Base-by-base conservation (phyloP, 352 stramenopile genomes). In the Stramenopiles sp. region DNA sequence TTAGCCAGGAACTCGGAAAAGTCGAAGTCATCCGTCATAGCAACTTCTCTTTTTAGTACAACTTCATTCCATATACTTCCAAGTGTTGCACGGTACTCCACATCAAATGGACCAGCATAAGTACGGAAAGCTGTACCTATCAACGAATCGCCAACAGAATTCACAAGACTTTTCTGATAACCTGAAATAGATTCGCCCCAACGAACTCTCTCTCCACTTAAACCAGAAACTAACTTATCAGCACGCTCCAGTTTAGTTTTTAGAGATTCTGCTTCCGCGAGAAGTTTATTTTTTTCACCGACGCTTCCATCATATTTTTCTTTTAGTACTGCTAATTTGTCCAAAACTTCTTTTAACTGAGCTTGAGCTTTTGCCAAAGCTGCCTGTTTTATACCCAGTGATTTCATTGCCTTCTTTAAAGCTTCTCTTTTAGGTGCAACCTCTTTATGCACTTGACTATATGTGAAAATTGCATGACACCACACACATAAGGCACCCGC, bases 91-190 rank as follows among this genome's bases (percentile, higher is more conserved):
- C 55, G 55, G 48, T 85, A 92, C 19, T 67, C 59, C 0, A 71
- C 74, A 43, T 89, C 74, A 43, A 92, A 92, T 3, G 75, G 74
- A 0, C 76, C 76, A 2, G 76, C 71, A 44, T 92, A 92, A 12
- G 71, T 86, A 29, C 91, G 62, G 48, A 91, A 91, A 1, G 69
- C 75, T 0, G 75, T 66, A 1, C 70, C 73, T 0, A 92, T 60
- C 7, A 92, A 60, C 2, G 68, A 67, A 46, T 92, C 74, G 0
- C 76, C 76, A 1, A 80, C 62, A 1, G 90, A 61, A 19, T 78
- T 75, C 7, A 63, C 50, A 7, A 90, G 59, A 29, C 58, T 64
- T 23, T 62, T 59, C 29, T 86, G 72, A 46, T 77, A 84, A 5
- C 66, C 62, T 0, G 59, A 62, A 42, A 91, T 90, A 7, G 60